A percentile compares a stretch with the other conserved stretches of the same genome.
Conservation (phyloP, 2,329 filamentous ascomycete species). For the Calonectria hongkongensis region DNA sequence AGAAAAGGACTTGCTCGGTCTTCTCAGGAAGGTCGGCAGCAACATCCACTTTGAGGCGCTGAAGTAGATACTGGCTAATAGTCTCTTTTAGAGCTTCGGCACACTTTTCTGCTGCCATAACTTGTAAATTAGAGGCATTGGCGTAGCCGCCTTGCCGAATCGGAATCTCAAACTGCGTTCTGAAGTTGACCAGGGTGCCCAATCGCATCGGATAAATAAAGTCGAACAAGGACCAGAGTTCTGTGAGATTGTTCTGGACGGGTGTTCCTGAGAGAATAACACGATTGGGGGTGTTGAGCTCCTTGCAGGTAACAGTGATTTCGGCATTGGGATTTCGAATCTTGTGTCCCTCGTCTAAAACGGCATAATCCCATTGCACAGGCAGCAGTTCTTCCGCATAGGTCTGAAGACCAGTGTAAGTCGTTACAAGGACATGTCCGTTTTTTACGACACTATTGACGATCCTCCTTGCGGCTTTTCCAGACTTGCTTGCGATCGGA, state of each 20-base stretch:
- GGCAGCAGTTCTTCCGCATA: constrained; percentile 89
- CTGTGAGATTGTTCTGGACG: constrained; percentile 96
- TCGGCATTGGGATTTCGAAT: constrained; percentile 97
- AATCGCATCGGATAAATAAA: constrained; percentile 98
- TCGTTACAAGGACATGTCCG: constrained; percentile 95
- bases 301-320: constrained; percentile 96
- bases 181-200: constrained; percentile 92
- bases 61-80: constrained; percentile 93
- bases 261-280: constrained; percentile 97
- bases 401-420: constrained; percentile 95
- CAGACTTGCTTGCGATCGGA: constrained; percentile 58
- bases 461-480: constrained; percentile 83
- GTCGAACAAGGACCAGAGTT: constrained; percentile 98
- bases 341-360: constrained; percentile 97
- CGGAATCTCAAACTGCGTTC: constrained; percentile 93
- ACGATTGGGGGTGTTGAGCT: constrained; percentile 90
- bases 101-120: constrained; percentile 95
- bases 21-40: constrained; percentile 96
- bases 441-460: constrained; percentile 87
- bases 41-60: constrained; percentile 94
- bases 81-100: constrained; percentile 95
- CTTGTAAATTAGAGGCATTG: constrained; percentile 94
- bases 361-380: constrained; percentile 93
- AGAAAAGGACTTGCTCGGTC: constrained; percentile 96
- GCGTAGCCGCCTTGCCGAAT: constrained; percentile 96